Percentiles rank a stretch among this genome's conserved stretches.
These are phyloP conservation scores for Cynanchum wilfordii DNA, from an alignment of 257 asterid genomes.

Conservation along the genomic window DNA sequence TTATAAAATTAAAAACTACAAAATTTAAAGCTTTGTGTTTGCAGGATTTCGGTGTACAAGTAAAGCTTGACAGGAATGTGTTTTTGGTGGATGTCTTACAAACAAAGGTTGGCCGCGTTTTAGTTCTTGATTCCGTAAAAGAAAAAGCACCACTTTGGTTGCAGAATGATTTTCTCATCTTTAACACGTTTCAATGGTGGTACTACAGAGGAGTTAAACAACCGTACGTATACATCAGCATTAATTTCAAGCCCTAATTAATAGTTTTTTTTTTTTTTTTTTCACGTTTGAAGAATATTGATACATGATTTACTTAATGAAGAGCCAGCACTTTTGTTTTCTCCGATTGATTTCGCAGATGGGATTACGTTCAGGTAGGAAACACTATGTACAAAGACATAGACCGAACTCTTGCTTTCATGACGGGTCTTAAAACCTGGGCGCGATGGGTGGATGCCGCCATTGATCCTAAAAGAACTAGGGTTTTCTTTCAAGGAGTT, in stretches of 20 bases:
- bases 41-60: conserved; percentile 18
- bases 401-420: conserved; percentile 12
- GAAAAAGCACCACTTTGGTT: conserved; percentile 10
- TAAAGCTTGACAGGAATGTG: conserved; percentile 16
- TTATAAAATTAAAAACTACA: not conserved
- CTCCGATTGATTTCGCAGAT: not conserved
- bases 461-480: conserved; percentile 16
- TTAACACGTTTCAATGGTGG: conserved; percentile 34
- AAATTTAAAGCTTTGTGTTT: not conserved
- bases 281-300: too few species aligned
- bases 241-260: not conserved
- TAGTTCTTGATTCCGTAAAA: conserved; percentile 21
- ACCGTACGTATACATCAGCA: not conserved
- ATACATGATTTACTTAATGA: not conserved
- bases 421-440: conserved; percentile 21
- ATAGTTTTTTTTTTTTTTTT: too few species aligned
- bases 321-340: not conserved
- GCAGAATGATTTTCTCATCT: conserved; percentile 21
- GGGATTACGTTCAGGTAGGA: conserved; percentile 21
- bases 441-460: conserved; percentile 22
- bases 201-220: conserved; percentile 13
- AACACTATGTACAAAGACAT: conserved; percentile 13
- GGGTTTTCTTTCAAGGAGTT: conserved; percentile 27
- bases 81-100: conserved; percentile 23
- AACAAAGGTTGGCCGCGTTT: conserved; percentile 11